phyloP scores from a whole-genome alignment of 2,329 filamentous ascomycete species.

The Colletotrichum orbiculare region DNA sequence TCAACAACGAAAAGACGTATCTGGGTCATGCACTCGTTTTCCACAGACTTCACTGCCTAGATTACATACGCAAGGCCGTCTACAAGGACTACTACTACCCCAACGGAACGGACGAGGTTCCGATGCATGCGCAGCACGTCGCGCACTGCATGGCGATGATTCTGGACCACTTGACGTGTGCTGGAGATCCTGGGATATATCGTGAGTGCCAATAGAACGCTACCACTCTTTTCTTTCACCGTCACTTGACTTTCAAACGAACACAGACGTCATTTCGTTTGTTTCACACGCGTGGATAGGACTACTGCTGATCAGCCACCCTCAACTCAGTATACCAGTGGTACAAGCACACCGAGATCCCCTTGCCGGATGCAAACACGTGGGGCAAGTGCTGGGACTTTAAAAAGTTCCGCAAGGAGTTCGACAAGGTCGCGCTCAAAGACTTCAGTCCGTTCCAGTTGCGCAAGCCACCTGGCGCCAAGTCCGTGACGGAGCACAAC shows the following conservation, averaged over 20 bases:
- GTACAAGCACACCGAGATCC: slow-evolving; percentile 21
- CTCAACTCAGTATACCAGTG: slow-evolving; percentile 10
- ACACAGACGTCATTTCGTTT: too few relatives aligned
- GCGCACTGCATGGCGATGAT: slow-evolving; percentile 25
- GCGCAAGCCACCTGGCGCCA: slow-evolving; percentile 10
- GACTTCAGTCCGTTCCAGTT: slow-evolving; percentile 13
- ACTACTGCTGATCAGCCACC: background rate
- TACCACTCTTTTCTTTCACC: background rate
- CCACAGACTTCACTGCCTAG: slow-evolving; percentile 20
- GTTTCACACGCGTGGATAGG: too few relatives aligned
- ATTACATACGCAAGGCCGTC: slow-evolving; percentile 22
- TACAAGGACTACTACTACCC: slow-evolving; percentile 27
- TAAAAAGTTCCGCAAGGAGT: slow-evolving; percentile 2
- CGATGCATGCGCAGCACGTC: slow-evolving; percentile 19
- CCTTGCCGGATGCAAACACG: slow-evolving; percentile 21
- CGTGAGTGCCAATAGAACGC: background rate
- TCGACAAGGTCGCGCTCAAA: slow-evolving; percentile 18
- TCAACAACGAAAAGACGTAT: slow-evolving; percentile 15
- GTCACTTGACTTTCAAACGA: too few relatives aligned
- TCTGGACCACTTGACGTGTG: slow-evolving; percentile 17
- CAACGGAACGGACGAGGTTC: slow-evolving; percentile 18
- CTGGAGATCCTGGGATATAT: slow-evolving; percentile 23
- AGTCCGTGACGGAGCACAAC: slow-evolving; percentile 19
- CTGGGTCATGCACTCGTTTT: slow-evolving; percentile 19
- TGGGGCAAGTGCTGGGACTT: slow-evolving; percentile 29